Base-by-base conservation (phyloP, 768 basidiomycete genomes). In the Boletales sp. region DNA sequence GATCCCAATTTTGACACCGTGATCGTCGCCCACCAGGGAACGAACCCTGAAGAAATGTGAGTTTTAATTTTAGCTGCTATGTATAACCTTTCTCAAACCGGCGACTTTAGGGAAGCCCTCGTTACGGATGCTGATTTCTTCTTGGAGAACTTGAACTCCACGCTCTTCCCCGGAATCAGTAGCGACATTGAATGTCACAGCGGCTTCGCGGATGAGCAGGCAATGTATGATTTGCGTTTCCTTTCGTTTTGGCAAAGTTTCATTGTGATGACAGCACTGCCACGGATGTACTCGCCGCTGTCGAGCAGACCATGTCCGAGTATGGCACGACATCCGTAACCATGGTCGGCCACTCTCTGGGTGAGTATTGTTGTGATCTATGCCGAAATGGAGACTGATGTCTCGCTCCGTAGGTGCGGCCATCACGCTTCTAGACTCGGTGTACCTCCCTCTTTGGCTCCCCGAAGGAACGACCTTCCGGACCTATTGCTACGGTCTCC, bases 91-190 rank as follows among this genome's bases (percentile, higher is more conserved):
- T 40, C 41, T 15, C 46, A 32, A 18, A 8, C 29, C 15, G 11
- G 19, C n/a, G 18, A 50, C 15, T 36, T 7, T 46, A 74, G 77
- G 31, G 9, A 64, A 21, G 45, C 74, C 7, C 51, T 68, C 35
- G 52, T 80, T 32, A 77, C 75, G 0, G 81, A 83, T 50, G 61
- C 50, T 0, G 59, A 76, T 47, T 57, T 80, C 52, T 49, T 72
- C 52, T 56, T 71, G 47, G 50, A 52, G 5, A 54, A 42, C 4
- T 56, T 79, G 39, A 45, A 76, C 50, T 17, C 74, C 0, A 55
- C 67, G 1, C 69, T 80, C 9, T 83, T 83, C 67, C 80, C 80
- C 0, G 79, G 79, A 3, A 44, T 83, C 7, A 58, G 60, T 38
- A 70, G 73, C 7, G 46, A 55, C 10, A 65, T 83, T 2, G 12